Base-by-base conservation (phyloP, 116 monocot species). In the Dioscorea cayenensis region DNA sequence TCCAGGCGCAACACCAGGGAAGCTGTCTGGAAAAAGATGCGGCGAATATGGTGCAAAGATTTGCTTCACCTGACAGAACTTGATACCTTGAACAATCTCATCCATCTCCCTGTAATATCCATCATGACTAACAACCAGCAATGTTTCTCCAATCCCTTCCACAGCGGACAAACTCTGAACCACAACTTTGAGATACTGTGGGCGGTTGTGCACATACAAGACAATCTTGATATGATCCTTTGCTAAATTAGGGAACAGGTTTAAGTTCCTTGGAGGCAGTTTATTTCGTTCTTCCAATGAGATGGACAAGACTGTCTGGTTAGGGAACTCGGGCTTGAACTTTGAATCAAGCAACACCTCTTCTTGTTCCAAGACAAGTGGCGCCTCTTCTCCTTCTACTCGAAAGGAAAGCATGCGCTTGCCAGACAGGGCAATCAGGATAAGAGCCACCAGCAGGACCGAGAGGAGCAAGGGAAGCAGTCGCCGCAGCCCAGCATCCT, bases 61-160 rank as follows among this genome's bases (percentile, higher is more conserved):
- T 73, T 99, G 99, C 76, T 94, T 99, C 60, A 99, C 94, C 74
- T 87, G 99, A 82, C 91, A 99, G 73, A 94, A 99, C 18, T 49
- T 74, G 58, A 99, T 84, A 12, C 77, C 36, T 74, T 84, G 86
- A 38, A 99, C 78, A 63, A 94, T 91, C 52, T 37, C 73, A 76
- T 99, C 99, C 99, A 99, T 99, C 77, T 91, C 99, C 13, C 64
- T 18, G 28, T 89, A 94, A 78, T 80, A 99, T 10, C 99, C 99
- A 43, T 99, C 99, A 73, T 99, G 99, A 80, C 99, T 99, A 37
- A 99, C 94, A 10, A 99, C 77, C 60, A 99, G 85, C 81, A 94
- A 60, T 7, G 99, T 91, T 75, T 99, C 94, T 9, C 80, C 78
- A 23, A 99, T 99, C 28, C 91, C 99, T 64, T 89, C 79, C 28